These are phyloP conservation scores for Cercophora scortea DNA, from an alignment of 495 filamentous ascomycete species.

Conservation along the genomic window DNA sequence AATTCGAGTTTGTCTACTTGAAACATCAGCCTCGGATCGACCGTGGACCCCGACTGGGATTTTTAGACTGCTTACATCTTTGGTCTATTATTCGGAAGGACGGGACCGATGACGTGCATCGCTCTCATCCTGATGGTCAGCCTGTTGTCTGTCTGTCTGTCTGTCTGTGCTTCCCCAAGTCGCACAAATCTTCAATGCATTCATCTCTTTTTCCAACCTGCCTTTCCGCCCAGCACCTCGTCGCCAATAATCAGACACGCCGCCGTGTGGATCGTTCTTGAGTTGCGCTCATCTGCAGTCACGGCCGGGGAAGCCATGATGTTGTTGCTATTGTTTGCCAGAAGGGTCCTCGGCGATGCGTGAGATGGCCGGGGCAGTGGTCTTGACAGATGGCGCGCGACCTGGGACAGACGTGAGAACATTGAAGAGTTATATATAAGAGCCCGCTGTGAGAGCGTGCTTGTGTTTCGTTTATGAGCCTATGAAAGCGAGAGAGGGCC, in stretches of 20 bases:
- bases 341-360: conserved; percentile 23
- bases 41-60: background rate
- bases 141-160: too few relatives aligned
- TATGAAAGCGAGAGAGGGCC: too few relatives aligned
- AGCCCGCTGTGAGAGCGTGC: background rate
- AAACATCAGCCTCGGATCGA: background rate
- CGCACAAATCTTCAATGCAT: background rate
- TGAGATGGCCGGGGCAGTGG: conserved; percentile 50
- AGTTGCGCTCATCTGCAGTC: conserved; percentile 45
- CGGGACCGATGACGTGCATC: background rate
- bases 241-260: conserved; percentile 95
- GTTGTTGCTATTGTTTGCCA: background rate
- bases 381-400: conserved; percentile 64
- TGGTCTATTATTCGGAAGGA: conserved; percentile 18
- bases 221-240: conserved; percentile 96
- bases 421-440: conserved; percentile 42
- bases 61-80: conserved; percentile 21
- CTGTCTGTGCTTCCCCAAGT: background rate
- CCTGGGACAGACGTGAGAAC: conserved; percentile 66
- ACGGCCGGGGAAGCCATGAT: conserved; percentile 39
- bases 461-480: background rate
- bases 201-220: conserved; percentile 21
- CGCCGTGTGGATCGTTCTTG: conserved; percentile 73
- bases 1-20: conserved; percentile 78
- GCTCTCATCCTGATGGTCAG: conserved; percentile 4